A percentile compares a stretch with the other conserved stretches of the same genome.
These are phyloP conservation scores for Lactarius deliciosus DNA, from an alignment of 768 basidiomycete species.

Conservation along the genomic window DNA sequence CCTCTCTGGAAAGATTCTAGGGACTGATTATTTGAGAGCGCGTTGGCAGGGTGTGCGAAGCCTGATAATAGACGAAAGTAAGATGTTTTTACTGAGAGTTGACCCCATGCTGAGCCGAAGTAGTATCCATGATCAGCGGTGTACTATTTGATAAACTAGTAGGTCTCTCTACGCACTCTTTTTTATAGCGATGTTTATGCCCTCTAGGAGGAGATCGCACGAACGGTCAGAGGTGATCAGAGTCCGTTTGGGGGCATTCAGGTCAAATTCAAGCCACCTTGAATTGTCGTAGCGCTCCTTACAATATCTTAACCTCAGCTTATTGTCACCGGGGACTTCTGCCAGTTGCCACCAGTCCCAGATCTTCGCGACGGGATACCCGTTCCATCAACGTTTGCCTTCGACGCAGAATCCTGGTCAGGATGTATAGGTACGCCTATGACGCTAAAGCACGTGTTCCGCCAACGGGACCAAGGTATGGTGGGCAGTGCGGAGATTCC, in stretches of 20 bases:
- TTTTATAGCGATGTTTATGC: conserved; percentile 26
- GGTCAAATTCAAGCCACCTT: conserved; percentile 39
- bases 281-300: conserved; percentile 4
- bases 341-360: conserved; percentile 83
- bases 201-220: conserved; percentile 62
- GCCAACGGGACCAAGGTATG: conserved; percentile 79
- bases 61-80: conserved; percentile 86
- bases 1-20: conserved; percentile 56
- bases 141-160: conserved; percentile 79
- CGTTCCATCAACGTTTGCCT: conserved; percentile 61
- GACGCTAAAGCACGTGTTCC: conserved; percentile 72
- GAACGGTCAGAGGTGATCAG: conserved; percentile 49
- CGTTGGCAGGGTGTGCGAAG: conserved; percentile 62
- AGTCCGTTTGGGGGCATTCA: conserved; percentile 86
- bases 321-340: conserved; percentile 86
- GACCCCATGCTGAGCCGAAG: neutral
- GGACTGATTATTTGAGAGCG: conserved; percentile 39
- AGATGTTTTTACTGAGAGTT: conserved; percentile 31
- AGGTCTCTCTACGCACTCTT: conserved; percentile 19
- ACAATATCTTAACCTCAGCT: conserved; percentile 47
- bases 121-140: conserved; percentile 91
- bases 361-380: conserved; percentile 46
- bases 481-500: neutral
- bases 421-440: conserved; percentile 58
- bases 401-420: conserved; percentile 74